Evolutionary conservation across 2,329 filamentous ascomycete genomes (phyloP), one percentile per base, ranked within the genome.

Genomic region (Penicillium olsonii): DNA sequence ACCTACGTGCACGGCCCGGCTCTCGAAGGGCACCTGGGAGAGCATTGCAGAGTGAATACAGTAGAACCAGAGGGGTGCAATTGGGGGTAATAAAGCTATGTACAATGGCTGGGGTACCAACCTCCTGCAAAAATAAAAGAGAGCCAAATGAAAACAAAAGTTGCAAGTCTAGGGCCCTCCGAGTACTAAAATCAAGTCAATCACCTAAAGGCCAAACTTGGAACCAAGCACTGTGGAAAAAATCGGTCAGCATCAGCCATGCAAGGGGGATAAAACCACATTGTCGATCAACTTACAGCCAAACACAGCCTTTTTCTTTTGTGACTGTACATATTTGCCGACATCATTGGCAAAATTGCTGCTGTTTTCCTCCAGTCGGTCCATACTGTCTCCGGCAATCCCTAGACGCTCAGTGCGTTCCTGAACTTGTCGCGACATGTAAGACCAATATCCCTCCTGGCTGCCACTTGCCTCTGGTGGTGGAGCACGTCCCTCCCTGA

Each of bases 351-450:
- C 87, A 85, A 90, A 97, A 15, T 85, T 87, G 47, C 84, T 84
- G 66, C 89, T 95, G 59, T 87, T 87, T 62, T 90, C 82, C 63
- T 92, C 87, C 52, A 96, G 73, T 55, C 83, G 84, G 55, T 95
- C 87, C 84, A 97, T 91, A 40, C 78, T 85, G 63, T 97, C 92
- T 2, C 87, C 87, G 71, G 92, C 86, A 5, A 95, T 76, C 37
- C 86, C 87, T 50, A 99, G 75, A 64, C 87, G 90, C 73, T 97
- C 90, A 0, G 94, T 96, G 42, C 94, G 77, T 72, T 97, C 92
- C 61, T 95, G 91, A 38, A 99, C 72, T 68, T 95, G 90, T 29
- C 92, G 81, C 9, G 88, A 85, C 71, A 97, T 84, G 66, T 95
- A 97, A 37, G 90, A 85, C 62, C 80, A 84, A 64, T 86, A 86